Evolutionary conservation across 441 rosid genomes (phyloP).

Genomic region (Kokia cookei): DNA sequence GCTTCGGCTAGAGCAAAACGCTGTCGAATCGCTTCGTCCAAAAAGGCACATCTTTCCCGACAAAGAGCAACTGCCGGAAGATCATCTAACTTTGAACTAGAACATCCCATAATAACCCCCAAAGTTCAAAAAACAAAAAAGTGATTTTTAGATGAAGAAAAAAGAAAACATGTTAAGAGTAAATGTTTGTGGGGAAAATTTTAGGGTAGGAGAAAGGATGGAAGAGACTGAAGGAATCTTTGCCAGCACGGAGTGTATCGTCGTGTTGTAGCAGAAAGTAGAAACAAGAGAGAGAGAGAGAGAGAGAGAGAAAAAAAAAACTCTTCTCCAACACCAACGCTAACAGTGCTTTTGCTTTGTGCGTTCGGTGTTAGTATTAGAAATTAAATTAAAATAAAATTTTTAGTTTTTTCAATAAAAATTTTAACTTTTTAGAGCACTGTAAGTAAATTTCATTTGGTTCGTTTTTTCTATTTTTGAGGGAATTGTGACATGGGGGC

Average conservation of each 20-base stretch:
- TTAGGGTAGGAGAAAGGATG: neutral
- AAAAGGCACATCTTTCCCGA: conserved; percentile 60
- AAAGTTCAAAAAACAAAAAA: neutral
- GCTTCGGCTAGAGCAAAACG: conserved; percentile 70
- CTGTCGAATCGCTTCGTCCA: conserved; percentile 66
- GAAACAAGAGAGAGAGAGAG: conserved; percentile 4
- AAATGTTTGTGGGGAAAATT: conserved; percentile 36
- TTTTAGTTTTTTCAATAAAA: no score
- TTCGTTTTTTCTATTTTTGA: neutral
- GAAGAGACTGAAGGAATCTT: conserved; percentile 39
- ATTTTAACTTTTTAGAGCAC: neutral
- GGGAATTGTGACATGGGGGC: neutral
- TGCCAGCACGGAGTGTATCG: conserved; percentile 64
- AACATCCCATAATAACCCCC: conserved; percentile 56
- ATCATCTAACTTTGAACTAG: conserved; percentile 82
- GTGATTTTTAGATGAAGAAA: neutral
- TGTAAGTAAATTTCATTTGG: neutral
- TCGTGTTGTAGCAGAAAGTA: conserved; percentile 33
- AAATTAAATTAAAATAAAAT: no score
- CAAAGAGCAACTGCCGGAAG: conserved; percentile 91
- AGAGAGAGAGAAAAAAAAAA: conserved; percentile 3
- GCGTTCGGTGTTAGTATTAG: neutral
- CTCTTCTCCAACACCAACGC: neutral
- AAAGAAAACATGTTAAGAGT: conserved; percentile 5
- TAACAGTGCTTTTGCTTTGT: neutral